Conservation (phyloP, 257 asterid species). For the Solanum peruvianum region DNA sequence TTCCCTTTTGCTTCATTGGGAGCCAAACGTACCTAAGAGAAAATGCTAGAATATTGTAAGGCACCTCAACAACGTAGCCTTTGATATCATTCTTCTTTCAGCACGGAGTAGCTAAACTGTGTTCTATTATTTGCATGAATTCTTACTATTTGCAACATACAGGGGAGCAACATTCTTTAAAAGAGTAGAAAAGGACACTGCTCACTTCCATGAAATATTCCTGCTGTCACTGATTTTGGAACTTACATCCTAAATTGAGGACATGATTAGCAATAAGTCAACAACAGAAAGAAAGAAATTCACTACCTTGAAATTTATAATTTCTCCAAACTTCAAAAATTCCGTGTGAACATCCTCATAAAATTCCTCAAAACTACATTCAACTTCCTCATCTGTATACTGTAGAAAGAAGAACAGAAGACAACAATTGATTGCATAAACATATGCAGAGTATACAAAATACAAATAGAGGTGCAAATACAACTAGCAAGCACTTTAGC, state of each 20-base stretch:
- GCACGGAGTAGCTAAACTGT: neutral
- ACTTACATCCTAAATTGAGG: neutral
- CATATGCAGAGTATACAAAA: neutral
- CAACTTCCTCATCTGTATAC: slow-evolving; percentile 90
- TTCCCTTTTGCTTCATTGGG: neutral
- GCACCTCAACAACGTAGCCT: neutral
- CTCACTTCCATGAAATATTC: neutral
- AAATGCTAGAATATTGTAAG: neutral
- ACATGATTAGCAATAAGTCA: neutral
- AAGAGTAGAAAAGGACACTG: neutral
- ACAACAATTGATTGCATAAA: slow-evolving; percentile 21
- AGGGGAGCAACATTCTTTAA: neutral
- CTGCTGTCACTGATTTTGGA: neutral
- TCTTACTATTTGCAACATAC: neutral
- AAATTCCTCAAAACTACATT: slow-evolving; percentile 78
- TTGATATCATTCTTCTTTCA: neutral
- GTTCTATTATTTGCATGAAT: neutral
- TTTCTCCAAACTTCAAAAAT: slow-evolving; percentile 89
- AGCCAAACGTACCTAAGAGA: neutral
- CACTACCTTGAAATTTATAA: slow-evolving; percentile 84
- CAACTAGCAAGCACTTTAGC: neutral
- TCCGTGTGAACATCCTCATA: slow-evolving; percentile 98
- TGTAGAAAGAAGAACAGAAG: slow-evolving; percentile 30
- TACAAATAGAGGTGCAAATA: neutral
- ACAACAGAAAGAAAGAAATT: neutral